phyloP scores from a whole-genome alignment of 495 filamentous ascomycete species.

The Xylona heveae region DNA sequence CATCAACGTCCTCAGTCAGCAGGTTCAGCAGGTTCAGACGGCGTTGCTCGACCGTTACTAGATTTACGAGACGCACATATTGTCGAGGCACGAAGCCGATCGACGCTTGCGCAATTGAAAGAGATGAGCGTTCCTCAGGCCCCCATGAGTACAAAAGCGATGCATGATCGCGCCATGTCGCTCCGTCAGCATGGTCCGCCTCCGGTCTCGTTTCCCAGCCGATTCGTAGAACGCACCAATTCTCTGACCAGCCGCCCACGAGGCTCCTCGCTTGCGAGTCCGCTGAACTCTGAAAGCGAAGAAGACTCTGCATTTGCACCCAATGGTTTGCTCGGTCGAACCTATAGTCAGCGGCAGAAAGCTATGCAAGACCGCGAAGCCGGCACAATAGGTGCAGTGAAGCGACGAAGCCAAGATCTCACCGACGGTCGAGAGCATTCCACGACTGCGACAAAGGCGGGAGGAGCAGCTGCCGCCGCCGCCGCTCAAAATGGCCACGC shows the following conservation, averaged over 20 bases:
- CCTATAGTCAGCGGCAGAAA: slow-evolving; percentile 37
- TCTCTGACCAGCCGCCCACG: background rate
- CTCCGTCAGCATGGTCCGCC: slow-evolving; percentile 22
- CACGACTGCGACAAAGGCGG: background rate
- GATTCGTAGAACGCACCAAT: slow-evolving; percentile 9
- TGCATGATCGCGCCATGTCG: slow-evolving; percentile 15
- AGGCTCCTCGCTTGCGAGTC: slow-evolving; percentile 8
- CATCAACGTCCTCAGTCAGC: no score
- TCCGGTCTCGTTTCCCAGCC: slow-evolving; percentile 21
- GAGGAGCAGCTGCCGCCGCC: slow-evolving; percentile 1
- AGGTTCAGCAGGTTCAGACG: no score
- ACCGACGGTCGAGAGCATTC: background rate
- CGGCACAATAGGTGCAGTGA: slow-evolving; percentile 1
- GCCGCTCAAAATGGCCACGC: slow-evolving; percentile 1
- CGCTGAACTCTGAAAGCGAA: slow-evolving; percentile 7
- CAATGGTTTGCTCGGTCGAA: slow-evolving; percentile 36
- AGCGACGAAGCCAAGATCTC: background rate
- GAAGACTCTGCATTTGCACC: slow-evolving; percentile 30
- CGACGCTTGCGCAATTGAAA: slow-evolving; percentile 12
- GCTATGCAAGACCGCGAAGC: slow-evolving; percentile 30
- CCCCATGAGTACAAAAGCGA: slow-evolving; percentile 13
- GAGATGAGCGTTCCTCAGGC: slow-evolving; percentile 18
- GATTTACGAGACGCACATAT: no score
- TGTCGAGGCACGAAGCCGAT: no score
- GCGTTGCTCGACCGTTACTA: no score